Percentiles rank a stretch among this genome's conserved stretches.
Conservation (phyloP, 371 early-diverging fungal species). For the Rhizopus stolonifer region DNA sequence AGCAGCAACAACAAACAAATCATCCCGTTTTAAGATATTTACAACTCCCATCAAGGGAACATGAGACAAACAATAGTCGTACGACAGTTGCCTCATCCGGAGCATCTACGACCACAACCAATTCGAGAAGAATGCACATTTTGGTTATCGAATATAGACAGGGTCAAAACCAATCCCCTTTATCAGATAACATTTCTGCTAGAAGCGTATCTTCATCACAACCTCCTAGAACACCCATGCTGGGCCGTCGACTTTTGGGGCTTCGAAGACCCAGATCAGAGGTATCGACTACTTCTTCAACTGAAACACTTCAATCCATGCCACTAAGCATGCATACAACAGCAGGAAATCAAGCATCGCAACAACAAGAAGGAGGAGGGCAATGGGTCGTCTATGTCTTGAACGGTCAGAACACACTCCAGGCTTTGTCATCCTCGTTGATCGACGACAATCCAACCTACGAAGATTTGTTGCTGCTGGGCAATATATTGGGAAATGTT, state of each 20-base stretch:
- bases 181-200: not conserved
- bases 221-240: not conserved
- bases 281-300: constrained; percentile 24
- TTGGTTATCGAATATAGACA: constrained; percentile 20
- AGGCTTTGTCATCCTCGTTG: constrained; percentile 12
- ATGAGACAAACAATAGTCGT: not conserved
- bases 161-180: not conserved
- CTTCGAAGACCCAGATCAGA: constrained; percentile 21
- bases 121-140: constrained; percentile 25
- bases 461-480: constrained; percentile 60
- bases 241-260: constrained; percentile 7
- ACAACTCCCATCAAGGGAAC: not conserved
- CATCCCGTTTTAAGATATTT: constrained; percentile 10
- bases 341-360: not conserved
- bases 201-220: not conserved
- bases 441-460: constrained; percentile 44
- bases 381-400: constrained; percentile 47
- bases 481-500: constrained; percentile 59
- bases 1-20: not conserved
- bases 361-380: constrained; percentile 14
- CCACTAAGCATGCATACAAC: constrained; percentile 17
- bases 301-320: constrained; percentile 29
- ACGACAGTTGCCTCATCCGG: constrained; percentile 4
- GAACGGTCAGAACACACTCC: constrained; percentile 19
- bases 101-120: not conserved